phyloP scores from a whole-genome alignment of 2,329 filamentous ascomycete genomes.

The Aspergillus sp. region DNA sequence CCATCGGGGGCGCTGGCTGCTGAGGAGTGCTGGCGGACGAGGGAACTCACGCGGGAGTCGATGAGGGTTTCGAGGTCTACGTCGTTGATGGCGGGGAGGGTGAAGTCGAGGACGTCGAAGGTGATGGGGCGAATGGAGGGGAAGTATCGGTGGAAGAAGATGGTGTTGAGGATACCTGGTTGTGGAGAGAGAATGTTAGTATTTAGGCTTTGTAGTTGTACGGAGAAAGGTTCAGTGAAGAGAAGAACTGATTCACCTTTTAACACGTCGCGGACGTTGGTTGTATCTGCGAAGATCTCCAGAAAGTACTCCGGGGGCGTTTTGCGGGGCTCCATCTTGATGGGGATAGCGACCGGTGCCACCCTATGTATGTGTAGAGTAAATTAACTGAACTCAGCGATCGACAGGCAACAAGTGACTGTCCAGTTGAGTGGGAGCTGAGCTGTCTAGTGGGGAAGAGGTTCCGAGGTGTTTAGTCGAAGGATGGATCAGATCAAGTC shows the following conservation, averaged over 20 bases:
- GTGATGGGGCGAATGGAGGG: conserved; percentile 78
- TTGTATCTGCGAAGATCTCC: conserved; percentile 89
- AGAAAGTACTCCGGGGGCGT: conserved; percentile 84
- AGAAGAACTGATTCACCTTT: conserved; percentile 63
- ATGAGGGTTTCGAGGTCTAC: conserved; percentile 91
- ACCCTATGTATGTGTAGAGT: not conserved
- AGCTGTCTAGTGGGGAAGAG: conserved; percentile 14
- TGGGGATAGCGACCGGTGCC: conserved; percentile 1
- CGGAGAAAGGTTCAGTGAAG: no score
- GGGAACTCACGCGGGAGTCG: conserved; percentile 76
- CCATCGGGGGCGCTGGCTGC: conserved; percentile 46
- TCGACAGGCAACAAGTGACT: conserved; percentile 8
- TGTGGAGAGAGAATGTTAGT: not conserved
- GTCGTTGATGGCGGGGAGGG: conserved; percentile 85
- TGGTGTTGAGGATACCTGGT: conserved; percentile 86
- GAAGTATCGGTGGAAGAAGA: conserved; percentile 99
- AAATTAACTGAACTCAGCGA: not conserved
- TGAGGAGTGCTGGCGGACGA: conserved; percentile 73
- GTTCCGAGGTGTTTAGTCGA: conserved; percentile 14
- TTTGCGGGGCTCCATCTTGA: conserved; percentile 62
- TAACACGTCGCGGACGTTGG: conserved; percentile 86
- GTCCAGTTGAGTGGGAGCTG: conserved; percentile 24
- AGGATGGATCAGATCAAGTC: conserved; percentile 11
- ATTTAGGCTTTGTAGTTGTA: no score
- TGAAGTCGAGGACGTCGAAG: conserved; percentile 86